phyloP scores from a whole-genome alignment of 2,329 filamentous ascomycete species.

The Raffaelea arxii region DNA sequence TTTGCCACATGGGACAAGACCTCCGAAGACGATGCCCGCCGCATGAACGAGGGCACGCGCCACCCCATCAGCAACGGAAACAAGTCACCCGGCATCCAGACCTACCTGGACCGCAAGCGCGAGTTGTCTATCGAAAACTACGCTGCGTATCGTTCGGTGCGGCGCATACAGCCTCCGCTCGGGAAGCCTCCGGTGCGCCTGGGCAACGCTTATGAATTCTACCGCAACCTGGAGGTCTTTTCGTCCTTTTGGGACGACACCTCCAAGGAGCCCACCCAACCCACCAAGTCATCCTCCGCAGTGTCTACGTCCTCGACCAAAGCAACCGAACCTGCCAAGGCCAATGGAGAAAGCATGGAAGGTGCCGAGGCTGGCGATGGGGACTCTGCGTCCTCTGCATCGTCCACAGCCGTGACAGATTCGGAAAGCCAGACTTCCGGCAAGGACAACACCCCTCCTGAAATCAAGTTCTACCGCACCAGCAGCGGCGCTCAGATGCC shows the following conservation, averaged over 20 bases:
- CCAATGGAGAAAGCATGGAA: conserved; percentile 7
- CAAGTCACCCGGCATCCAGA: conserved; percentile 45
- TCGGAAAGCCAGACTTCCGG: conserved; percentile 8
- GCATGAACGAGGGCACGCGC: conserved; percentile 38
- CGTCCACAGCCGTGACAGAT: conserved; percentile 9
- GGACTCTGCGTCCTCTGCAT: conserved; percentile 8
- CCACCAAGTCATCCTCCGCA: conserved; percentile 25
- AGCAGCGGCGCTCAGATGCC: conserved; percentile 47
- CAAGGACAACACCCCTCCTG: conserved; percentile 5
- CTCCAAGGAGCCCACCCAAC: conserved; percentile 20
- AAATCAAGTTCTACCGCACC: conserved; percentile 31
- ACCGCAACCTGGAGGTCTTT: conserved; percentile 49
- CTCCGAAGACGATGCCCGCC: conserved; percentile 37
- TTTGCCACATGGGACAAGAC: conserved; percentile 42
- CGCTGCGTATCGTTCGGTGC: conserved; percentile 50
- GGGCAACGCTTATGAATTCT: conserved; percentile 58
- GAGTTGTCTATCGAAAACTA: conserved; percentile 49
- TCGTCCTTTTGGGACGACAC: conserved; percentile 55
- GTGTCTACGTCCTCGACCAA: conserved; percentile 15
- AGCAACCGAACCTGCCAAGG: neutral
- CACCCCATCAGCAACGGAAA: conserved; percentile 41
- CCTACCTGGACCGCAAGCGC: conserved; percentile 47
- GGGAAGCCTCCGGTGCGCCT: conserved; percentile 45
- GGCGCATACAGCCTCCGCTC: conserved; percentile 42
- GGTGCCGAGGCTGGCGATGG: conserved; percentile 9